phyloP scores from a whole-genome alignment of 371 early-diverging fungal genomes.

The Cokeromyces recurvatus region DNA sequence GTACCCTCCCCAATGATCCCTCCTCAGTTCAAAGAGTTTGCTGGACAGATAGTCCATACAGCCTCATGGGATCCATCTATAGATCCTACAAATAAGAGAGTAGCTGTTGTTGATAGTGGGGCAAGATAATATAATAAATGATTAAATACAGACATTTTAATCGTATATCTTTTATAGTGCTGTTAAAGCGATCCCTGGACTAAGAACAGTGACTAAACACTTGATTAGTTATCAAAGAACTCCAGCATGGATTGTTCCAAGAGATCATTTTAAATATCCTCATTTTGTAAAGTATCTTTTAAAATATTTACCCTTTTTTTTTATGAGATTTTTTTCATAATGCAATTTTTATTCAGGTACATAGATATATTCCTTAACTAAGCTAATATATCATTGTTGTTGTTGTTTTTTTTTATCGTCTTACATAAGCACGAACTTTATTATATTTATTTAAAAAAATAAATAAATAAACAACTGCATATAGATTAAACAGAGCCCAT shows the following conservation, averaged over 20 bases:
- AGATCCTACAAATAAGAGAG: conserved; percentile 45
- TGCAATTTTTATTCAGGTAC: conserved; percentile 5
- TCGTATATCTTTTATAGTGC: conserved; percentile 22
- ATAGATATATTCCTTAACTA: neutral
- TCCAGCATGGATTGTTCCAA: conserved; percentile 40
- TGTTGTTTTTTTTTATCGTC: neutral
- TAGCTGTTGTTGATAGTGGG: conserved; percentile 54
- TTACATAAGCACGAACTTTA: conserved; percentile 3
- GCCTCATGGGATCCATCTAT: conserved; percentile 44
- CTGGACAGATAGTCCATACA: conserved; percentile 30
- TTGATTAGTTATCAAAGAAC: conserved; percentile 52
- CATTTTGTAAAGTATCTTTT: conserved; percentile 29
- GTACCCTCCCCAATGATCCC: too few relatives aligned
- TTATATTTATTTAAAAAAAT: conserved; percentile 1
- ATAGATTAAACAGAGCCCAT: neutral
- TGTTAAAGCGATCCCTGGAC: conserved; percentile 45
- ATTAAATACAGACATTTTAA: neutral
- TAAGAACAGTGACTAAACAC: conserved; percentile 32
- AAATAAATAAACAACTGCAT: neutral
- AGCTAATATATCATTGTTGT: too few relatives aligned
- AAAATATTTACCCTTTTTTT: conserved; percentile 36
- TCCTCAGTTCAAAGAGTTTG: conserved; percentile 18
- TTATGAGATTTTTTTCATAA: conserved; percentile 21
- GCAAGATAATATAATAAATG: conserved; percentile 33
- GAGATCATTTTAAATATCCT: conserved; percentile 23